These are phyloP conservation scores for Aspergillus sclerotialis DNA, from an alignment of 2,329 filamentous ascomycete species.

Conservation along the genomic window DNA sequence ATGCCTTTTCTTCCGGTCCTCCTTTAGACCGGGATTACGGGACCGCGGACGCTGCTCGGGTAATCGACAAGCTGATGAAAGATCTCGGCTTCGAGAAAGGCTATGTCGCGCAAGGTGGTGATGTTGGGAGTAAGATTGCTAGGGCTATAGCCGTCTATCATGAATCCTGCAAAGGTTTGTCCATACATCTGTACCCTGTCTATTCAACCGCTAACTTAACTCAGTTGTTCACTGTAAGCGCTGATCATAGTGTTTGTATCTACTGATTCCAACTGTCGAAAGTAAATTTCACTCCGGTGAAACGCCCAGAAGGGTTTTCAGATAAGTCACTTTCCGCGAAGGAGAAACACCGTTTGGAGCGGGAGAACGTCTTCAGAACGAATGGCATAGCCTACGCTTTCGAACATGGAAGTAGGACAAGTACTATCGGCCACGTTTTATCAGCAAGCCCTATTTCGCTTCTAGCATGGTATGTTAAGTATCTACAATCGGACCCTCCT, in stretches of 20 bases:
- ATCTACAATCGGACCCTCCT: too few species aligned
- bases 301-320: conserved; percentile 15
- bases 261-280: conserved; percentile 4
- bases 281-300: conserved; percentile 24
- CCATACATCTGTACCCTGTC: not conserved
- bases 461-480: conserved; percentile 21
- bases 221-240: conserved; percentile 22
- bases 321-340: conserved; percentile 13
- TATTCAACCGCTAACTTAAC: conserved; percentile 1
- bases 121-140: conserved; percentile 22
- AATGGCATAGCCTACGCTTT: conserved; percentile 18
- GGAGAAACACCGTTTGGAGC: conserved; percentile 25
- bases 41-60: conserved; percentile 16
- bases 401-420: conserved; percentile 25
- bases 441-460: conserved; percentile 24
- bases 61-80: conserved; percentile 23
- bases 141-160: conserved; percentile 17
- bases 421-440: conserved; percentile 29
- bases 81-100: conserved; percentile 20
- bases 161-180: conserved; percentile 26
- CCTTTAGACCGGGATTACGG: conserved; percentile 20
- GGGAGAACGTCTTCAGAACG: conserved; percentile 11
- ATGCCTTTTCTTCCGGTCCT: conserved; percentile 22
- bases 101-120: conserved; percentile 26
- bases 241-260: not conserved